These are phyloP conservation scores for Mucor velutinosus DNA, from an alignment of 371 early-diverging fungal species.

Conservation along the genomic window DNA sequence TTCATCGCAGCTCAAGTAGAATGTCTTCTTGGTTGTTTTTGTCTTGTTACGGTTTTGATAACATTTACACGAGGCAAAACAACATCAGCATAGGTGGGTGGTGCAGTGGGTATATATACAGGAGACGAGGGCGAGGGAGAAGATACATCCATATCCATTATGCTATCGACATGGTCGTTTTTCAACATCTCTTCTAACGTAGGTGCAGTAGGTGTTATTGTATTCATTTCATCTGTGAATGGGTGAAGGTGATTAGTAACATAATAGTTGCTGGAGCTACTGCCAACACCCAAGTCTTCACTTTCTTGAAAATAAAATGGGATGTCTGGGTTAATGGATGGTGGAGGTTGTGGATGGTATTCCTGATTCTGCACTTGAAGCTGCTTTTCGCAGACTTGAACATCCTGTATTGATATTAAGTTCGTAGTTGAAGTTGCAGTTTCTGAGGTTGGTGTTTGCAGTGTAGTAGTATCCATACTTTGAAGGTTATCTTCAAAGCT, in stretches of 20 bases:
- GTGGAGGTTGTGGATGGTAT: neutral
- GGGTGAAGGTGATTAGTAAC: neutral
- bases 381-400: neutral
- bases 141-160: neutral
- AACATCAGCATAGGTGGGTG: constrained; percentile 12
- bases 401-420: neutral
- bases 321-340: neutral
- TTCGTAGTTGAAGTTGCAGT: neutral
- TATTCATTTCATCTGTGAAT: neutral
- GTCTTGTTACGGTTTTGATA: neutral
- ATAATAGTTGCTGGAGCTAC: neutral
- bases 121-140: neutral
- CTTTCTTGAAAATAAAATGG: neutral
- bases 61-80: constrained; percentile 1
- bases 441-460: neutral
- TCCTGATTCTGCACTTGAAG: neutral
- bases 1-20: neutral
- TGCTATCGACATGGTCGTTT: neutral
- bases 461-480: neutral
- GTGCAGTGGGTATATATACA: neutral
- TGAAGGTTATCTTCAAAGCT: neutral
- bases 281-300: neutral
- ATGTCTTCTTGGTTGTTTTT: neutral
- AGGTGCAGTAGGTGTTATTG: constrained; percentile 4
- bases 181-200: neutral